Evolutionary conservation across 352 stramenopile species (phyloP).

Genomic region (Phytopythium montanum): DNA sequence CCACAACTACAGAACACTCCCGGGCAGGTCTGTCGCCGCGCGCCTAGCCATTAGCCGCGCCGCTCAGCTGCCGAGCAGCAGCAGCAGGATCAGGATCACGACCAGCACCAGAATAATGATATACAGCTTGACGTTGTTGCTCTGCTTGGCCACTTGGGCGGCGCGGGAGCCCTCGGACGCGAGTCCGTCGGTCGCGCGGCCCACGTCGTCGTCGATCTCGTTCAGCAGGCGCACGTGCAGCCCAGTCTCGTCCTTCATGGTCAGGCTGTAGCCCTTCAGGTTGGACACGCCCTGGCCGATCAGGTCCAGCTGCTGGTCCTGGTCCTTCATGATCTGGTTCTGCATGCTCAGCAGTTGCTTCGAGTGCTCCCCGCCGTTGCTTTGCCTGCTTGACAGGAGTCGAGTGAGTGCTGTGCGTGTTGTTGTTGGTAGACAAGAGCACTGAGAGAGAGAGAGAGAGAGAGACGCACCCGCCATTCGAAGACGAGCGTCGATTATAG

Average conservation of each 20-base stretch:
- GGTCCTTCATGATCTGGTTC: slow-evolving; percentile 90
- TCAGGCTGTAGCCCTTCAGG: slow-evolving; percentile 80
- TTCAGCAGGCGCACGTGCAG: slow-evolving; percentile 86
- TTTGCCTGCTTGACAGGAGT: slow-evolving; percentile 8
- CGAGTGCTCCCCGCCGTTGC: slow-evolving; percentile 24
- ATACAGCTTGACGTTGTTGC: slow-evolving; percentile 94
- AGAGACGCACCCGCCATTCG: slow-evolving; percentile 18
- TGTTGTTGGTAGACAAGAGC: no score
- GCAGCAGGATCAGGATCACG: slow-evolving; percentile 85
- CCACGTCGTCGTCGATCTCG: slow-evolving; percentile 88
- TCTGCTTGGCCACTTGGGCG: slow-evolving; percentile 88
- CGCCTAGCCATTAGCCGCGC: neutral
- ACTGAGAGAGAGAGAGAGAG: neutral
- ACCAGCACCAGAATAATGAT: slow-evolving; percentile 86
- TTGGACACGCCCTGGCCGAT: slow-evolving; percentile 83
- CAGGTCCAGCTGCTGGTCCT: slow-evolving; percentile 83
- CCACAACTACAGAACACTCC: neutral
- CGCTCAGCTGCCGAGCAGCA: slow-evolving; percentile 63
- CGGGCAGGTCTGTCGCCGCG: neutral
- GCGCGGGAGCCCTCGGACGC: slow-evolving; percentile 78
- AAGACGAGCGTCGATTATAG: slow-evolving; percentile 57
- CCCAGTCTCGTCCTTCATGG: slow-evolving; percentile 88
- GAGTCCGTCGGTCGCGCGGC: slow-evolving; percentile 79
- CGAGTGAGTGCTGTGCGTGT: neutral
- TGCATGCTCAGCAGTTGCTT: slow-evolving; percentile 76